Evolutionary conservation across 1,284 basidiomycete species (phyloP).

Genomic region (Peniophora sp.): DNA sequence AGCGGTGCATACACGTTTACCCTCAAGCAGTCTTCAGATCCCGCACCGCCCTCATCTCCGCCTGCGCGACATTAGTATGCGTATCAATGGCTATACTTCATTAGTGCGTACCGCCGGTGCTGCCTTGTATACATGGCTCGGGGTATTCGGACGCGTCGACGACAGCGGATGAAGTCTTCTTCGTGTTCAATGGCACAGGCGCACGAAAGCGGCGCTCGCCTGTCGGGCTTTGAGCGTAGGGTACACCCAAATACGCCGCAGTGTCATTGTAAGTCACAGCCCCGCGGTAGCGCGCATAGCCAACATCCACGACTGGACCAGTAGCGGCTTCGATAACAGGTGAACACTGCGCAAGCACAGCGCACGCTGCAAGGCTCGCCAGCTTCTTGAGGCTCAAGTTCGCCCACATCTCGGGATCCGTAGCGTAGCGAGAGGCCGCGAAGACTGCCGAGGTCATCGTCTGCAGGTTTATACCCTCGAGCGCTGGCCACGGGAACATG

Average conservation of each 20-base stretch:
- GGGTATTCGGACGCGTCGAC: constrained; percentile 44
- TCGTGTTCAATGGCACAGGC: constrained; percentile 24
- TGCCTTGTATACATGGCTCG: constrained; percentile 50
- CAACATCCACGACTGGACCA: constrained; percentile 18
- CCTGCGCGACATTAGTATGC: constrained; percentile 16
- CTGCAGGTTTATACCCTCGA: too few relatives aligned
- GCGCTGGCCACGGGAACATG: too few relatives aligned
- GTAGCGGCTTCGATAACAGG: too few relatives aligned
- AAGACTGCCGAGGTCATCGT: too few relatives aligned
- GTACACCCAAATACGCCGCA: constrained; percentile 45
- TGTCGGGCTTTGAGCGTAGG: constrained; percentile 35
- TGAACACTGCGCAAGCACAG: too few relatives aligned
- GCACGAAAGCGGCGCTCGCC: constrained; percentile 29
- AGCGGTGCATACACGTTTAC: constrained; percentile 33
- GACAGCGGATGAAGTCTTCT: constrained; percentile 28
- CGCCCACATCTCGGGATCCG: too few relatives aligned
- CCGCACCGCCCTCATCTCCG: constrained; percentile 49
- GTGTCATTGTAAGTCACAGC: constrained; percentile 43
- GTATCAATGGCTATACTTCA: not conserved
- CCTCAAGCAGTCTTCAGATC: constrained; percentile 46
- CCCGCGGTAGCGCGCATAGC: constrained; percentile 34
- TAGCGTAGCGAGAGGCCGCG: too few relatives aligned
- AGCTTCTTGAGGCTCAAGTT: too few relatives aligned
- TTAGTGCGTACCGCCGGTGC: constrained; percentile 30
- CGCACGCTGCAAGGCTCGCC: too few relatives aligned